phyloP scores from a whole-genome alignment of 2,329 filamentous ascomycete genomes.

The Mycogone perniciosa region DNA sequence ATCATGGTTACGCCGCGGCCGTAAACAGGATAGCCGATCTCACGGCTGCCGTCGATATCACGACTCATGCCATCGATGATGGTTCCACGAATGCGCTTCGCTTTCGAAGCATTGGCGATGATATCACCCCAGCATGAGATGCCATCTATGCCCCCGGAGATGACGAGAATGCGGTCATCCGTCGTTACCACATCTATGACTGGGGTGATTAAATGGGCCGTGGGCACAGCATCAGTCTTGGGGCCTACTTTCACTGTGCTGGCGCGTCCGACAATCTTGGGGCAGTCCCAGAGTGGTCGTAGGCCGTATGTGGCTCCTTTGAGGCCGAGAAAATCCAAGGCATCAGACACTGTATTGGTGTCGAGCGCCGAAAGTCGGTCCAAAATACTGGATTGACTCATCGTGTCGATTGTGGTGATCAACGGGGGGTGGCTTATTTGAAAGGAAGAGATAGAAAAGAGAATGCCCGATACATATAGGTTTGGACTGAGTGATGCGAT shows the following conservation, averaged over 20 bases:
- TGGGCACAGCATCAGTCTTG: constrained; percentile 3
- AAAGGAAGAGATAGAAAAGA: no score
- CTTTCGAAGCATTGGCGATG: constrained; percentile 17
- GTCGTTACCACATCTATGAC: constrained; percentile 13
- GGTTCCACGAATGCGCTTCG: constrained; percentile 23
- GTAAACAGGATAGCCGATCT: constrained; percentile 27
- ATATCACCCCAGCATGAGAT: constrained; percentile 19
- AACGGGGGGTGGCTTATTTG: no score
- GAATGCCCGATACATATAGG: no score
- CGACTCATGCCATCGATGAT: constrained; percentile 28
- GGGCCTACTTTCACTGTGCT: constrained; percentile 15
- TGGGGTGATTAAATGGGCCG: background rate
- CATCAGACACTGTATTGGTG: constrained; percentile 18
- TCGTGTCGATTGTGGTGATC: background rate
- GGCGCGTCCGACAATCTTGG: constrained; percentile 16
- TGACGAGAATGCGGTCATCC: constrained; percentile 12
- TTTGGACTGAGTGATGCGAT: no score
- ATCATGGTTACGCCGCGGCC: constrained; percentile 28
- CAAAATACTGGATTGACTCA: constrained; percentile 1
- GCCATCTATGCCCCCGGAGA: constrained; percentile 14
- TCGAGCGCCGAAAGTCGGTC: constrained; percentile 14
- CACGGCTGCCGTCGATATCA: constrained; percentile 28
- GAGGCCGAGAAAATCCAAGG: constrained; percentile 16
- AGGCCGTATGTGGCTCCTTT: constrained; percentile 16
- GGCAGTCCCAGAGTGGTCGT: constrained; percentile 16